Evolutionary conservation across 495 filamentous ascomycete genomes (phyloP).

Genomic region (Entonaema liquescens): DNA sequence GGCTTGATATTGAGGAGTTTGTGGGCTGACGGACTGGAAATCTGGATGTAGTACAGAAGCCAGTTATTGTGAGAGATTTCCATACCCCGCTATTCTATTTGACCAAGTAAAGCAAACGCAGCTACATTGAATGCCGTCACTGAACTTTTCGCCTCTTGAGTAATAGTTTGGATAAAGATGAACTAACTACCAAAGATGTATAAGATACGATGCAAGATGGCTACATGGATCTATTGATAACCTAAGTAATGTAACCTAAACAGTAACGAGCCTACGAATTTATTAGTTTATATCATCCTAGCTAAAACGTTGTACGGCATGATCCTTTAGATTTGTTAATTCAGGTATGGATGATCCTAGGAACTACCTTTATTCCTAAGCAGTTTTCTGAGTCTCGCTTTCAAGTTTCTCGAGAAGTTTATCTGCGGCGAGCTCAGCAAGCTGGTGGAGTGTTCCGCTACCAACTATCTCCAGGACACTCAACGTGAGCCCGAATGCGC

Average conservation of each 20-base stretch:
- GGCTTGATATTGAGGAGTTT: not conserved
- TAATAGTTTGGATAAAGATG: too few species aligned
- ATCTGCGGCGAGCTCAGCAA: conserved; percentile 42
- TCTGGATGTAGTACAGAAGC: not conserved
- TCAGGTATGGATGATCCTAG: not conserved
- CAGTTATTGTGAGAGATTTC: not conserved
- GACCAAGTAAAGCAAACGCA: not conserved
- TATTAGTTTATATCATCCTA: not conserved
- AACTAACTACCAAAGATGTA: not conserved
- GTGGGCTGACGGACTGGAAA: too few species aligned
- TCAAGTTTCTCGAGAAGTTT: conserved; percentile 33
- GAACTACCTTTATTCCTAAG: not conserved
- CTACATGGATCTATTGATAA: too few species aligned
- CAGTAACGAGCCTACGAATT: too few species aligned
- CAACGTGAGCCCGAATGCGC: conserved; percentile 41
- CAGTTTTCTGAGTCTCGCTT: conserved; percentile 12
- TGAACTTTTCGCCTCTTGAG: not conserved
- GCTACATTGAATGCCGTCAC: not conserved
- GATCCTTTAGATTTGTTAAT: not conserved
- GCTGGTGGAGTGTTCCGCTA: conserved; percentile 39
- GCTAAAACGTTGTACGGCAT: not conserved
- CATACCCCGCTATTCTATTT: not conserved
- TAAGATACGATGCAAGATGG: not conserved
- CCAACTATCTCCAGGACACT: conserved; percentile 53
- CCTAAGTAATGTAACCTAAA: too few species aligned